These are phyloP conservation scores for Ustilago loliicola DNA, from an alignment of 1,284 basidiomycete species.

Conservation along the genomic window DNA sequence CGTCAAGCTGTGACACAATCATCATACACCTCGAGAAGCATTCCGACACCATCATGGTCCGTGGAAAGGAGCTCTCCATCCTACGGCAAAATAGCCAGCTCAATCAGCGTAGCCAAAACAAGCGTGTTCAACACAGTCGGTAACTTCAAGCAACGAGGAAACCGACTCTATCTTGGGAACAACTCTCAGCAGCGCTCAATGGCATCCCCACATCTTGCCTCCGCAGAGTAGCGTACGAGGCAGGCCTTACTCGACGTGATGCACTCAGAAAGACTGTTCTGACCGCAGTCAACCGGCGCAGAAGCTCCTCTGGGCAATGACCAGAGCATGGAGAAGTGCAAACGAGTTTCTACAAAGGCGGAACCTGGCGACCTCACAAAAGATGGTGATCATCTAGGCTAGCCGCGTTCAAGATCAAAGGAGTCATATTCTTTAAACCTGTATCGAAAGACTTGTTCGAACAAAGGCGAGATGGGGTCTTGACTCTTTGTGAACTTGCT, in stretches of 20 bases:
- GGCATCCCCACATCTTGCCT: neutral
- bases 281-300: neutral
- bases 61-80: constrained; percentile 1
- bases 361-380: no score
- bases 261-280: neutral
- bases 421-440: no score
- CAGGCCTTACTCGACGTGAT: neutral
- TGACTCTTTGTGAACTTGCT: no score
- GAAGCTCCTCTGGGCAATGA: neutral
- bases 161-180: neutral
- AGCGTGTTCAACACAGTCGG: neutral
- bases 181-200: neutral
- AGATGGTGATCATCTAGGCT: no score
- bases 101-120: neutral
- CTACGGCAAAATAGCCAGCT: neutral
- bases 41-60: neutral
- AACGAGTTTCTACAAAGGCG: neutral
- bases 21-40: neutral
- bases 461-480: no score
- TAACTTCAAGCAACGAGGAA: neutral
- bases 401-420: no score
- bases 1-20: neutral
- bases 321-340: neutral
- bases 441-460: no score
- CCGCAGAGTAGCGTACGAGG: neutral